Conservation (phyloP, 192 early-diverging fungal species). For the Podila horticola region DNA sequence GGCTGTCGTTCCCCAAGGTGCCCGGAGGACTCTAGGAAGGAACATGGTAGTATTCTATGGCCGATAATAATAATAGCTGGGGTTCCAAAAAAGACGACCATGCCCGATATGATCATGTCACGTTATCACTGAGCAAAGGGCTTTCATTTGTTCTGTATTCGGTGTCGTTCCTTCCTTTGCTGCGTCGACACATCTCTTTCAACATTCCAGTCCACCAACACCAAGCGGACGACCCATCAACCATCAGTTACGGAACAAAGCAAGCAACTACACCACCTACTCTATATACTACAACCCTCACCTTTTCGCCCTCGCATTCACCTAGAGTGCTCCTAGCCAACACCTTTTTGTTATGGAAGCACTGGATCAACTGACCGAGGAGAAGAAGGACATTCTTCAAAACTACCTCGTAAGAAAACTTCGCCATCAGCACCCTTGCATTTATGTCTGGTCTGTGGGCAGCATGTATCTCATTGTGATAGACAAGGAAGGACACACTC, state of each 20-base stretch:
- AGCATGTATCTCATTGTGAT: not conserved
- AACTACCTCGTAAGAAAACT: slow-evolving; percentile 37
- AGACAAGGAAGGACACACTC: not conserved
- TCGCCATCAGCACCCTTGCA: not conserved
- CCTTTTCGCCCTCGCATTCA: not conserved
- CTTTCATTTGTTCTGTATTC: not conserved
- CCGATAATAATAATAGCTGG: not conserved
- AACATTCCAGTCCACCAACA: not conserved
- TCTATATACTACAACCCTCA: too few relatives aligned
- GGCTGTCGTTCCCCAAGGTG: slow-evolving; percentile 58
- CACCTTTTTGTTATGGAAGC: slow-evolving; percentile 16
- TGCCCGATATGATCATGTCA: not conserved
- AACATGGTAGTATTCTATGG: not conserved
- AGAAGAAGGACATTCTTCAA: slow-evolving; percentile 43
- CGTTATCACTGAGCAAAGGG: not conserved
- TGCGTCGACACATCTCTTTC: not conserved
- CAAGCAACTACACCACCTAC: too few relatives aligned
- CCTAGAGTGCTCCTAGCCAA: not conserved
- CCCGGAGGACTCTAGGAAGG: slow-evolving; percentile 36
- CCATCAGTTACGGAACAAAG: too few relatives aligned
- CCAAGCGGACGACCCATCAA: too few relatives aligned
- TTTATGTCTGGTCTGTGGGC: not conserved
- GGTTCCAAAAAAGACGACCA: too few relatives aligned
- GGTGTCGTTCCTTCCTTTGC: not conserved
- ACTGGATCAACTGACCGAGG: slow-evolving; percentile 36